These are phyloP conservation scores for Diaporthe vaccinii DNA, from an alignment of 2,329 filamentous ascomycete genomes.

Conservation along the genomic window DNA sequence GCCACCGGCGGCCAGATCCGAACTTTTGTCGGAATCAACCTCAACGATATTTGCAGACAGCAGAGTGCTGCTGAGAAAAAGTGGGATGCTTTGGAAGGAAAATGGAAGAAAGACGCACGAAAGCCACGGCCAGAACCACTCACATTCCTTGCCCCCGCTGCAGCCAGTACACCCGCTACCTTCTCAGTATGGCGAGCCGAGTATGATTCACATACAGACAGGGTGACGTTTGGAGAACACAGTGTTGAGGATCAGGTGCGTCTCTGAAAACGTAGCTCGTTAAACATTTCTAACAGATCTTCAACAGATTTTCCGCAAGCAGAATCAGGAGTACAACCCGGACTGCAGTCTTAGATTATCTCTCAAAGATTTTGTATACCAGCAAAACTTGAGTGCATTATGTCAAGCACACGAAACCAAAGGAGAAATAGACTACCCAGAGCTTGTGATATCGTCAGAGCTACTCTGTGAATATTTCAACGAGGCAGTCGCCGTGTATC, in stretches of 20 bases:
- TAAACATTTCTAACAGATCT: neutral
- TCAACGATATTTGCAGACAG: neutral
- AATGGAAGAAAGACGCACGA: neutral
- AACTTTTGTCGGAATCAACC: neutral
- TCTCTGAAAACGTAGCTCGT: neutral
- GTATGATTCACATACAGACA: neutral
- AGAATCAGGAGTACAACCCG: neutral
- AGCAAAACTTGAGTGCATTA: neutral
- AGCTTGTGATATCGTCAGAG: neutral
- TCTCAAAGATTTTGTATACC: neutral
- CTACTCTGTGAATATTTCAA: neutral
- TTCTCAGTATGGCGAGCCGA: neutral
- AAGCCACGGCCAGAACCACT: neutral
- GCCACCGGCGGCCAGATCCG: neutral
- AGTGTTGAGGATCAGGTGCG: neutral
- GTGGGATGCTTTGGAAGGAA: neutral
- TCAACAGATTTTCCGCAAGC: neutral
- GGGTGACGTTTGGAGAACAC: neutral
- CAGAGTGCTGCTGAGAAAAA: neutral
- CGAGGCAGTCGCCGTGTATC: neutral
- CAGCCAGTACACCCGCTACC: neutral
- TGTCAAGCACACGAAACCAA: neutral
- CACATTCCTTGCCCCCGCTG: neutral
- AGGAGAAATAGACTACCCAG: conserved; percentile 7
- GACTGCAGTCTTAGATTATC: neutral